Conservation (phyloP, 1,139 yeast species). For the Candida frijolesensis region DNA sequence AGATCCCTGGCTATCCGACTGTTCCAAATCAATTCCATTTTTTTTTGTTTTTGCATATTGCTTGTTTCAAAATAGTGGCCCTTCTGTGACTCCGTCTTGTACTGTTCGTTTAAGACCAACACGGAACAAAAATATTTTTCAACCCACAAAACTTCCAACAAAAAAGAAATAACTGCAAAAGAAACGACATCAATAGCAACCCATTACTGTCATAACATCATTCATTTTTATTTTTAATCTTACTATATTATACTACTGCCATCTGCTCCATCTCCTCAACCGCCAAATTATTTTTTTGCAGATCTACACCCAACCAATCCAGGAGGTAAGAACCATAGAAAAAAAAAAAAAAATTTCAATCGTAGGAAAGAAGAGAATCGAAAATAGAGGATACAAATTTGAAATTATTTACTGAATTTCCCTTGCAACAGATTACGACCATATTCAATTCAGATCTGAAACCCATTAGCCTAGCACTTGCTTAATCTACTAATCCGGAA, state of each 20-base stretch:
- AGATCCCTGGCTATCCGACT: background rate
- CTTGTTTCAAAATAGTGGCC: background rate
- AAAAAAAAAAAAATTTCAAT: background rate
- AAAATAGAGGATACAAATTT: background rate
- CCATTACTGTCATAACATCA: background rate
- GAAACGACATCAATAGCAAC: slow-evolving; percentile 4
- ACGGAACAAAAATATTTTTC: background rate
- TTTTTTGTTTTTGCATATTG: background rate
- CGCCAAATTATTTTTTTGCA: background rate
- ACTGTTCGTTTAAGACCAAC: background rate
- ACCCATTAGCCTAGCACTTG: too few species aligned
- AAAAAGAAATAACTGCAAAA: slow-evolving; percentile 4
- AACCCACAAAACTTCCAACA: background rate
- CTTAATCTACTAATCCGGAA: too few species aligned
- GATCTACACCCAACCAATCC: background rate
- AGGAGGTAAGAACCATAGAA: background rate
- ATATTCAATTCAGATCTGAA: too few species aligned
- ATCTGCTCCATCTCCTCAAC: background rate
- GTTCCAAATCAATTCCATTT: background rate
- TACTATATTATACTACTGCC: background rate
- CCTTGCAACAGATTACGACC: too few species aligned
- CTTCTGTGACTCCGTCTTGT: background rate
- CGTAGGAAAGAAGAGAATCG: background rate
- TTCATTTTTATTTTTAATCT: background rate
- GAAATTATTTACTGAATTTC: too few species aligned